Base-by-base conservation (phyloP, 257 asterid species). In the Orobanche coerulescens region DNA sequence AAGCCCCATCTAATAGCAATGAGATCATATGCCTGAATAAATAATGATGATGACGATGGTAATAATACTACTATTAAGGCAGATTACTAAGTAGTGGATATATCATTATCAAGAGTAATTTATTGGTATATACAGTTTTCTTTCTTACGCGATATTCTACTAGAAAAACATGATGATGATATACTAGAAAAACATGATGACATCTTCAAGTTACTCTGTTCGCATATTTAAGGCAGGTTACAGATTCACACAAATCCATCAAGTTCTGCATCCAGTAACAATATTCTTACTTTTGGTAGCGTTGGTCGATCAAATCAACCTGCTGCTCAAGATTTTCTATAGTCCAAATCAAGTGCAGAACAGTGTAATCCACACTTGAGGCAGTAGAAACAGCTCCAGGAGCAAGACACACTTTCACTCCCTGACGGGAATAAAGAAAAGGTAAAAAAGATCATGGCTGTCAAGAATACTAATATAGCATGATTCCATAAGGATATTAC, bases 401-500 rank as follows among this genome's bases (percentile, higher is more conserved):
- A 44, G 82, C 74, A 71, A 90, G 87, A 69, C 81, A 80, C 37
- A 90, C 73, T 78, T 87, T 90, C 65, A 90, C 88, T 64, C 97
- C 97, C 94, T 84, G 81, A 42, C 22, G 58, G 65, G 43, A 62
- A 65, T 9, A 68, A 64, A 31, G 14, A 7, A 10, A 26, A 28
- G 43, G 9, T 24, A n/a, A 57, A 42, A 26, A 0, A 0, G 4
- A 30, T 0, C 2, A 66, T 34, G 42, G 43, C 37, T 47, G 34
- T 40, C 58, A 46, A 30, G 48, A 42, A 58, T n/a, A 52, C 66
- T 13, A 18, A 7, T 2, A 24, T n/a, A 28, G 18, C 48, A 31
- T 34, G 49, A 31, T 14, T 36, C 16, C 22, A 22, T 20, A 39
- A 40, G 20, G 11, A 50, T 25, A 62, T 9, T 26, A 23, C 16